Base-by-base conservation (phyloP, 768 basidiomycete species). In the Punctularia strigosozonata region DNA sequence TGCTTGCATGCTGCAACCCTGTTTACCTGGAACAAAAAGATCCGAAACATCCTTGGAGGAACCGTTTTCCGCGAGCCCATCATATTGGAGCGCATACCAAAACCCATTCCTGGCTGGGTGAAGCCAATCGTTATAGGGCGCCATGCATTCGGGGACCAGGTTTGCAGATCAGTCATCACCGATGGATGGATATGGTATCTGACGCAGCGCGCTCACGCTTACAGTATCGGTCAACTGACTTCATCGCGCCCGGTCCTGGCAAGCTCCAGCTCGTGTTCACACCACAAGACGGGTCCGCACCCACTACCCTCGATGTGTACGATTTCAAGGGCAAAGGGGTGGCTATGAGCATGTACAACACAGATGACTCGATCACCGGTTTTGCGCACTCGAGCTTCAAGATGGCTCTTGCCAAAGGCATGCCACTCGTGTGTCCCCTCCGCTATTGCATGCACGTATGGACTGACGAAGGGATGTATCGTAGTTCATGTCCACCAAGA, bases 21-120 rank as follows among this genome's bases (percentile, higher is more conserved):
- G 12, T 34, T 19, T 10, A 10, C 10, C 8, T 20, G 12, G 10
- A n/a, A n/a, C n/a, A n/a, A n/a, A n/a, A 43, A 86, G 78, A 97
- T 97, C 60, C 84, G 94, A 46, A 99, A 99, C 58, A 95, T 98
- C 54, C 79, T 98, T 36, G 91, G 90, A 23, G 95, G 95, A 30
- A 98, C 95, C 15, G 92, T 99, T 38, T 98, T 98, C 78, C 81
- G 95, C 46, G 95, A 95, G 60, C 95, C 95, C 48, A 98, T 99
- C 63, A 80, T 98, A 57, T 74, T 98, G 22, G 58, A 78, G 36
- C 76, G 79, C 47, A 85, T 99, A 54, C 95, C 94, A 23, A 84
- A 82, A 54, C 89, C 92, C 6, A 72, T 98, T 28, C 95, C 95
- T 26, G 94, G 95, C 26, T 99, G 95, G 95, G 70, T 76, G 39